Evolutionary conservation across 2,329 filamentous ascomycete genomes (phyloP), one percentile per base, ranked within the genome.

Genomic region (Alternaria atra): DNA sequence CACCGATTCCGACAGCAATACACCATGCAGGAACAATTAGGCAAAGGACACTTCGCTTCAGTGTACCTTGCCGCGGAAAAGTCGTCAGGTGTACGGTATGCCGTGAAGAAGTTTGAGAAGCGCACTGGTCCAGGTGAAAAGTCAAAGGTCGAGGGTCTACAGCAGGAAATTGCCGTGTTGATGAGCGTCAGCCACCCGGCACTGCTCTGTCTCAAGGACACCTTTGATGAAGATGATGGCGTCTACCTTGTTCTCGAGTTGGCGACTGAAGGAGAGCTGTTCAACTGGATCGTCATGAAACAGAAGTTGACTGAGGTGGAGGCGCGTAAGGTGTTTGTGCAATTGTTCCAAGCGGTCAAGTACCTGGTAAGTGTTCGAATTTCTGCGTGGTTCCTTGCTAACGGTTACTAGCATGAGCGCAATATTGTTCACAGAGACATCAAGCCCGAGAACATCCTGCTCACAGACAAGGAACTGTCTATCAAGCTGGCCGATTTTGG

Each of bases 361-460:
- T 98, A 99, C 78, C 77, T 99, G 82, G 94, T 97, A 85, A 80
- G 89, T 80, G 13, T 20, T 3, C 5, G 23, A 17, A 5, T 9
- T 9, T 2, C 15, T 29, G 12, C 6, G 39, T 17, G 27, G 8
- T 32, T 17, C 37, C 10, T 20, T 46, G 47, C 76, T 82, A 51
- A 83, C 43, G 34, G 8, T 17, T 35, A 60, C 34, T 63, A 97
- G 94, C 95, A 99, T 77, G 95, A 98, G 63, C 91, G 95, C 64
- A 96, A 95, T 72, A 97, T 99, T 77, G 94, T 98, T 5, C 95
- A 99, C 78, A 91, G 95, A 59, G 95, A 99, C 72, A 97, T 99
- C 80, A 98, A 97, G 79, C 94, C 94, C 0, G 94, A 98, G 76
- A 98, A 98, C 73, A 98, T 99, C 34, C 82, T 99, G 8, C 83